A percentile compares a stretch with the other conserved stretches of the same genome.
These are phyloP conservation scores for Leucocoprinus birnbaumii DNA, from an alignment of 768 basidiomycete genomes.

Conservation along the genomic window DNA sequence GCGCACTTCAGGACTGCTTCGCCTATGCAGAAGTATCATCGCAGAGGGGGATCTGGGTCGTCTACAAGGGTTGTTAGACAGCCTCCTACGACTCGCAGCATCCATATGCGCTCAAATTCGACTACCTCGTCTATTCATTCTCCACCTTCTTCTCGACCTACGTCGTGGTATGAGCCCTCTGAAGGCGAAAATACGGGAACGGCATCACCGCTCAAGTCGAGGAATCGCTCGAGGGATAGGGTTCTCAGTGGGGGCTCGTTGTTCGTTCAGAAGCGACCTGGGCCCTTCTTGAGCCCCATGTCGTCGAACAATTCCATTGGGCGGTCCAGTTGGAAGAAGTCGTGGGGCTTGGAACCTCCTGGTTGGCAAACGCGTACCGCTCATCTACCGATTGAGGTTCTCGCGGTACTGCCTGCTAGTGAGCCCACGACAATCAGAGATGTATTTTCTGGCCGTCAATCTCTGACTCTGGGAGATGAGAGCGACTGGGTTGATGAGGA, in stretches of 20 bases:
- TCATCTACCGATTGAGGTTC: conserved; percentile 73
- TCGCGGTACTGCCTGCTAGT: conserved; percentile 59
- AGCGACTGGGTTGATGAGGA: conserved; percentile 90
- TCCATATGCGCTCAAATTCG: conserved; percentile 74
- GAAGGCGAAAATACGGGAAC: conserved; percentile 66
- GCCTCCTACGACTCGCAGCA: conserved; percentile 38
- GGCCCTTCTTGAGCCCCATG: conserved; percentile 62
- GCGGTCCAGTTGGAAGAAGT: conserved; percentile 84
- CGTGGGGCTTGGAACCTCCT: conserved; percentile 85
- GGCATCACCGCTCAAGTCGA: conserved; percentile 58
- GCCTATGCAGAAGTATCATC: conserved; percentile 76
- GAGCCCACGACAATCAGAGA: conserved; percentile 61
- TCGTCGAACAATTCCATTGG: conserved; percentile 43
- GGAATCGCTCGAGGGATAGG: conserved; percentile 43
- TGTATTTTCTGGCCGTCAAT: conserved; percentile 73
- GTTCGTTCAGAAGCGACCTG: conserved; percentile 79
- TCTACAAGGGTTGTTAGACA: conserved; percentile 81
- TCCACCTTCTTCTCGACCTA: conserved; percentile 69
- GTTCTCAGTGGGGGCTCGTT: conserved; percentile 41
- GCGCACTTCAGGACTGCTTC: conserved; percentile 66
- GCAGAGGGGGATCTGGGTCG: conserved; percentile 76
- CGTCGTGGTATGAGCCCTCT: conserved; percentile 74
- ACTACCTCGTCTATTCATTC: conserved; percentile 78
- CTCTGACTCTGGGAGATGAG: conserved; percentile 65
- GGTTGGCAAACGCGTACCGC: conserved; percentile 74